Percentiles rank a stretch among this genome's conserved stretches.
phyloP scores from a whole-genome alignment of 139 green algal species.

The Dunaliella primolecta region DNA sequence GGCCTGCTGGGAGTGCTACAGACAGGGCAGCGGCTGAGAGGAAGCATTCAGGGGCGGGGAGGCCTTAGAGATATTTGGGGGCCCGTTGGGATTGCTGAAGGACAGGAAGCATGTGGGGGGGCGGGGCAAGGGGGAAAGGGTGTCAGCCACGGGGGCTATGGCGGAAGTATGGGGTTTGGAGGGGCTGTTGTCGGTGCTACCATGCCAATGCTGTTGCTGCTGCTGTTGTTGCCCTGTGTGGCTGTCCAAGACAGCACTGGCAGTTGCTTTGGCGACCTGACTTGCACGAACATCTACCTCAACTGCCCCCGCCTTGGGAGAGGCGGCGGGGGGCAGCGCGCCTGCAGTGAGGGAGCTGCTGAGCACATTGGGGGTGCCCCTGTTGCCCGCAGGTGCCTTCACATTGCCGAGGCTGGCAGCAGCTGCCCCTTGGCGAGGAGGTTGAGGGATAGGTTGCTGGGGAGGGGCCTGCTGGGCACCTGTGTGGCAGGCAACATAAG shows the following conservation, averaged over 20 bases:
- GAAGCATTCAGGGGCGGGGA: too few species aligned
- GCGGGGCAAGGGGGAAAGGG: neutral
- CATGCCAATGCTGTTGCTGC: neutral
- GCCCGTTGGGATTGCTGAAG: neutral
- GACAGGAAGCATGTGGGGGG: neutral
- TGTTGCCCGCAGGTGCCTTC: too few species aligned
- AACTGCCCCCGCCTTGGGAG: neutral
- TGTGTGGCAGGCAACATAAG: too few species aligned
- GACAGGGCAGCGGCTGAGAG: too few species aligned
- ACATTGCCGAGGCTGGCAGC: too few species aligned
- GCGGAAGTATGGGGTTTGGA: neutral
- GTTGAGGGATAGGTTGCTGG: neutral
- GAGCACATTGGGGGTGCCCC: neutral
- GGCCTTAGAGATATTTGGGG: too few species aligned
- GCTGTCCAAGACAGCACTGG: neutral
- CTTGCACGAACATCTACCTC: neutral
- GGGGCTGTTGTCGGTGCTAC: neutral
- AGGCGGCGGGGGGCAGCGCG: too few species aligned
- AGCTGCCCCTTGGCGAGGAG: neutral
- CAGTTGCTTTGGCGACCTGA: neutral
- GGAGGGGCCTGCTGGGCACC: neutral
- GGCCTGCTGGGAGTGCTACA: neutral
- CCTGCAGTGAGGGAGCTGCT: neutral
- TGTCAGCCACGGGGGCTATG: neutral
- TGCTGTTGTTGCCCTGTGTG: neutral